Base-by-base conservation (phyloP, 1,284 basidiomycete species). In the Erythrobasidium hasegawianum region DNA sequence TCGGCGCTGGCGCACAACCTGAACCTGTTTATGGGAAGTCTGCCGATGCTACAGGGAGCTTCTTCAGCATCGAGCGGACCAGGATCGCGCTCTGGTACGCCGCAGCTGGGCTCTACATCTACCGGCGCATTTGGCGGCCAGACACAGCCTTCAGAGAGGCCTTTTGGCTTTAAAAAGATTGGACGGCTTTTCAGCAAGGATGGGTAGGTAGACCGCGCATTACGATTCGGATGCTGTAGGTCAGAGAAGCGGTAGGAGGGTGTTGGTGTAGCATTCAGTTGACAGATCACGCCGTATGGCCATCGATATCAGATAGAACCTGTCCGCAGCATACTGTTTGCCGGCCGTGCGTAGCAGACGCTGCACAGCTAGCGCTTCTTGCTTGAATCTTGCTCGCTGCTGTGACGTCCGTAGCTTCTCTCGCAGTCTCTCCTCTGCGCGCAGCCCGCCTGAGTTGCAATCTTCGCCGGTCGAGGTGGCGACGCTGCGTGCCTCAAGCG, bases 1-100 rank as follows among this genome's bases (percentile, higher is more conserved):
- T 65, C 62, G 2, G 62, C 62, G 3, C 45, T 65, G 18, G 55
- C 72, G 68, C 41, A 71, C 66, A 33, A 65, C 58, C 4, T 61
- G 58, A 9, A 69, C 62, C 16, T 68, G 67, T 50, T 71, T 64
- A 56, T 73, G 68, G 59, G 45, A 67, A 54, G 69, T 69, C 40
- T 68, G 52, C 50, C 59, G 20, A 2, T 54, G 22, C 55, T 65
- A 14, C 62, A 43, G 16, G 62, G 62, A n/a, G 45, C 49, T 38
- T 49, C 61, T 11, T 27, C 54, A 4, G 20, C 47, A 7, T 57
- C 62, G 27, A 58, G 55, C 27, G 55, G 62, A 9, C 29, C 41
- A 9, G 33, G 24, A 4, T 65, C 62, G 20, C 55, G 62, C 9
- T 27, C 41, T 11, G 56, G 55, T 29, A 65, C 62, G 18, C 62